These are phyloP conservation scores for Corinectria fuckeliana DNA, from an alignment of 2,329 filamentous ascomycete species.

Conservation along the genomic window DNA sequence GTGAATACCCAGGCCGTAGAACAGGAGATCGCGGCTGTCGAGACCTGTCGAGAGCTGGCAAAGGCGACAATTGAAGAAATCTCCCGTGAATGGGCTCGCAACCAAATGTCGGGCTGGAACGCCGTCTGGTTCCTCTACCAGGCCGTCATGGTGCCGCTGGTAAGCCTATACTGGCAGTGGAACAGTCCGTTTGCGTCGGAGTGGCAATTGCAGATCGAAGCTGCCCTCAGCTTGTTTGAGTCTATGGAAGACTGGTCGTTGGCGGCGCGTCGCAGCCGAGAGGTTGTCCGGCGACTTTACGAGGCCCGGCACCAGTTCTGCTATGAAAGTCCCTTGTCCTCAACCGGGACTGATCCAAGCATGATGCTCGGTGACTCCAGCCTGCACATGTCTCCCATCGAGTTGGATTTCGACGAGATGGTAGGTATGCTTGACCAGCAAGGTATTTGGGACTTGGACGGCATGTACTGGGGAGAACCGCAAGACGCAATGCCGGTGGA, in stretches of 20 bases:
- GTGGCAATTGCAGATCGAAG: conserved; percentile 65
- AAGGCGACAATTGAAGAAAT: conserved; percentile 77
- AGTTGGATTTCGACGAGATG: conserved; percentile 58
- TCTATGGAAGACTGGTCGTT: conserved; percentile 70
- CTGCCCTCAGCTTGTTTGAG: conserved; percentile 65
- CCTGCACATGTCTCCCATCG: conserved; percentile 57
- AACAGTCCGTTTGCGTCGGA: conserved; percentile 54
- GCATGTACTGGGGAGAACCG: conserved; percentile 31
- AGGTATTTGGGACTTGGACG: conserved; percentile 62
- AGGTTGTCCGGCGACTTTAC: conserved; percentile 69
- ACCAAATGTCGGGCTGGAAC: conserved; percentile 82
- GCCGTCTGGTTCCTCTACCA: conserved; percentile 85
- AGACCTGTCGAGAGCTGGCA: conserved; percentile 72
- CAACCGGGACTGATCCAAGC: conserved; percentile 59
- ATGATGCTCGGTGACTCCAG: conserved; percentile 55
- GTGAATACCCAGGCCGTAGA: conserved; percentile 57
- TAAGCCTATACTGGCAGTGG: conserved; percentile 75
- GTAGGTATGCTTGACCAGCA: conserved; percentile 61
- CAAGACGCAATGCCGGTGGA: conserved; percentile 10
- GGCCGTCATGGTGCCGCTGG: conserved; percentile 78
- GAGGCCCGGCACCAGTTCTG: conserved; percentile 52
- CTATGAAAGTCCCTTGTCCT: conserved; percentile 45
- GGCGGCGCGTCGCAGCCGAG: conserved; percentile 66
- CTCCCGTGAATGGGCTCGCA: conserved; percentile 70
- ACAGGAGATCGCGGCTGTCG: conserved; percentile 72